Evolutionary conservation across 371 early-diverging fungal species (phyloP).

Genomic region (Funneliformis caledonium): DNA sequence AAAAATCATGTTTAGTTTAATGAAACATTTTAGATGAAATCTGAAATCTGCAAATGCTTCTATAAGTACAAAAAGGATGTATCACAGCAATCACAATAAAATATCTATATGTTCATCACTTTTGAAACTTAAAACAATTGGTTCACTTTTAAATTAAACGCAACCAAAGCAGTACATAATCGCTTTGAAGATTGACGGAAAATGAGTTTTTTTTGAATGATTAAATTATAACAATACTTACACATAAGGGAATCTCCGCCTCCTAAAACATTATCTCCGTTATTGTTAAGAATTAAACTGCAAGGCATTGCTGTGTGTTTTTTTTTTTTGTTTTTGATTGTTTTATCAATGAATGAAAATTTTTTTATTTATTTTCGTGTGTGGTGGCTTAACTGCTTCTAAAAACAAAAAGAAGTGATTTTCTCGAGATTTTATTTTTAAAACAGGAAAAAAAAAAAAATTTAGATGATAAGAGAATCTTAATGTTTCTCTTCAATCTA

Average conservation of each 20-base stretch:
- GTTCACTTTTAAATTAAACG: background rate
- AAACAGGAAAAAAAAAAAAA: too few relatives aligned
- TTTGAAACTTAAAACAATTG: background rate
- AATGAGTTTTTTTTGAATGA: background rate
- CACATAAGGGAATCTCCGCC: constrained; percentile 24
- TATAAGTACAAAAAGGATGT: background rate
- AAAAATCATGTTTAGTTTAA: background rate
- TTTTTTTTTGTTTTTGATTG: background rate
- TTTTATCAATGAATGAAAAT: background rate
- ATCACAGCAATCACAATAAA: background rate
- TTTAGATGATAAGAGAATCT: too few relatives aligned
- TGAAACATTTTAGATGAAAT: background rate
- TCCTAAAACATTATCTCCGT: constrained; percentile 1
- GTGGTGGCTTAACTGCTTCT: too few relatives aligned
- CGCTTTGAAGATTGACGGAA: background rate
- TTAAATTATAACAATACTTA: background rate
- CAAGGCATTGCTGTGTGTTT: background rate
- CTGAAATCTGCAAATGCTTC: too few relatives aligned
- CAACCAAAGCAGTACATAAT: background rate
- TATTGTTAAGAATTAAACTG: background rate
- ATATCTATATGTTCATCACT: constrained; percentile 6
- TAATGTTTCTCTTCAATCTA: too few relatives aligned
- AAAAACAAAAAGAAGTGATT: background rate
- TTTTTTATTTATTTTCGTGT: background rate
- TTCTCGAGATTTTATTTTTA: background rate